Evolutionary conservation across 2,329 filamentous ascomycete species (phyloP), one percentile per base, ranked within the genome.

Genomic region (Epichloe sp.): DNA sequence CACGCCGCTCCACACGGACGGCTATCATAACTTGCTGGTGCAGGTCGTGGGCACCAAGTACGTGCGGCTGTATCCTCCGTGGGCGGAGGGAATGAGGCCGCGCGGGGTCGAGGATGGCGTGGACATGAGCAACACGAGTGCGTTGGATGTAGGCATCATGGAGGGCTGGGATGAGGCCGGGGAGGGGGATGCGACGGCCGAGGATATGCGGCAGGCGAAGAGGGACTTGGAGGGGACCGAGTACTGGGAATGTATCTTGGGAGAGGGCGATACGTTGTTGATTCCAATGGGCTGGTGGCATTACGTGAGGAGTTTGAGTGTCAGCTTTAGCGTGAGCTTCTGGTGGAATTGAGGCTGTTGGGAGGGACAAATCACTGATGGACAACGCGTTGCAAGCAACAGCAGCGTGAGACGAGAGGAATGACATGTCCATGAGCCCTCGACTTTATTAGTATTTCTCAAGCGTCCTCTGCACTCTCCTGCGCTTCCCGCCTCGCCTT

Each of bases 231-330:
- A 65, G 47, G 65, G 74, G 0, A 73, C 86, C 2, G 71, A 77
- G 50, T 91, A 85, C 62, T 68, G 86, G 36, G 93, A 98, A 61
- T 83, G 83, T 51, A 76, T 97, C 1, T 69, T 98, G 5, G 79
- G 79, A 34, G 84, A 86, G 1, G 93, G 91, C 0, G 89, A 98
- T 49, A 85, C 82, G 56, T 64, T 98, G 49, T 93, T 95, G 63
- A 87, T 98, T 49, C 93, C 93, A 0, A 76, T 88, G 5, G 93
- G 91, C 0, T 98, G 93, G 91, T 98, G 93, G 93, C 93, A 98
- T 71, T 97, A 96, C 66, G 87, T 97, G 3, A 76, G 86, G 53
- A 88, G 88, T 47, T 64, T 97, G 60, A 88, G 81, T 52, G 80
- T 87, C 19, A 95, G 91, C 62, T 90, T 95, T 62, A 96, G 90